Evolutionary conservation across 2,329 filamentous ascomycete species (phyloP).

Genomic region (Epichloe sylvatica): DNA sequence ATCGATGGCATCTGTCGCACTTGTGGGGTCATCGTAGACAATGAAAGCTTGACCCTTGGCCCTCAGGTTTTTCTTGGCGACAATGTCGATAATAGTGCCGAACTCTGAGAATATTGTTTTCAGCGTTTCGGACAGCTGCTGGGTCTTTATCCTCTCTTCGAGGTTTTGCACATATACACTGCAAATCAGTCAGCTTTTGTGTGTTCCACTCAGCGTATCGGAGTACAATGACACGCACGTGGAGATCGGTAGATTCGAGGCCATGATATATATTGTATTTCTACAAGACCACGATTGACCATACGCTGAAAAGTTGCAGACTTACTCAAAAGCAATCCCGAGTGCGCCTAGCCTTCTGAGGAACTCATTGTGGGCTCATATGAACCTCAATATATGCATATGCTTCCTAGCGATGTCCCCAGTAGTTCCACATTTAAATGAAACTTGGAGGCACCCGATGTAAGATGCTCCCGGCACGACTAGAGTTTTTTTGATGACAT

Average conservation of each 20-base stretch:
- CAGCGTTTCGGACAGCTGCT: conserved; percentile 59
- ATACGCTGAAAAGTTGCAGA: no score
- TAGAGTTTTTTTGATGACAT: no score
- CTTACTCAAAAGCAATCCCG: no score
- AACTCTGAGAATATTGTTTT: conserved; percentile 75
- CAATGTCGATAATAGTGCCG: conserved; percentile 69
- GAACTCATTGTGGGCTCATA: no score
- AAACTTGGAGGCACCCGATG: no score
- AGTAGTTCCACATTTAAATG: no score
- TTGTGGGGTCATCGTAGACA: conserved; percentile 70
- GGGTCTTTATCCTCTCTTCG: conserved; percentile 79
- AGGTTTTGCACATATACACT: conserved; percentile 69
- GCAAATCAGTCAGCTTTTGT: conserved; percentile 21
- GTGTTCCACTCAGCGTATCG: conserved; percentile 36
- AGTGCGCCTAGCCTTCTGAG: no score
- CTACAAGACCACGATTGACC: no score
- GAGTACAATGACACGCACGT: conserved; percentile 65
- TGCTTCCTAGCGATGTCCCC: no score
- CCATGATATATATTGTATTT: not conserved
- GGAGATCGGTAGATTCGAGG: conserved; percentile 33
- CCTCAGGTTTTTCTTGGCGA: conserved; percentile 79
- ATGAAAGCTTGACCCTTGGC: conserved; percentile 94
- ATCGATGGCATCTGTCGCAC: conserved; percentile 69
- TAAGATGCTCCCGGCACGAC: no score
- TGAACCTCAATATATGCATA: no score